phyloP scores from a whole-genome alignment of 495 filamentous ascomycete species.

The Recurvomyces mirabilis region DNA sequence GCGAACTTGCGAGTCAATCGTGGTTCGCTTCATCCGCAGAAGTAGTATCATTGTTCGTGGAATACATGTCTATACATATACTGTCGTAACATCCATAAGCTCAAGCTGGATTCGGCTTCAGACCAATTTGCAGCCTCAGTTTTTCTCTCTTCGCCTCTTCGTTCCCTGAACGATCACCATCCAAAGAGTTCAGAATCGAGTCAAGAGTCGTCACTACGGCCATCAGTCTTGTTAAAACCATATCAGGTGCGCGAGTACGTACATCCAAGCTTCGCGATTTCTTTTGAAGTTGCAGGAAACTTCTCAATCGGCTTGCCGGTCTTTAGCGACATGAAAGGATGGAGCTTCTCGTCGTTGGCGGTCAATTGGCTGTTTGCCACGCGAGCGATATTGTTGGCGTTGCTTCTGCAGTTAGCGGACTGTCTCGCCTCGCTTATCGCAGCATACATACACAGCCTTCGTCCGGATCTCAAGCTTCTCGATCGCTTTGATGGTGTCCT shows the following conservation, averaged over 20 bases:
- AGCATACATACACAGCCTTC: slow-evolving; percentile 14
- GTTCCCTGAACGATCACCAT: slow-evolving; percentile 17
- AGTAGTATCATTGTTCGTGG: no score
- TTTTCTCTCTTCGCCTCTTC: slow-evolving; percentile 16
- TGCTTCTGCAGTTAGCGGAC: slow-evolving; percentile 5
- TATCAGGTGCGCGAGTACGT: not conserved
- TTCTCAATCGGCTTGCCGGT: slow-evolving; percentile 21
- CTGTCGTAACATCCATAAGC: no score
- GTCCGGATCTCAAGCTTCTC: slow-evolving; percentile 18
- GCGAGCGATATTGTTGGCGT: slow-evolving; percentile 23
- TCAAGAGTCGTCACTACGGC: slow-evolving; percentile 12
- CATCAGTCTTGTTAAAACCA: not conserved
- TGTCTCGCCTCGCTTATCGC: not conserved
- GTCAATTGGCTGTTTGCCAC: slow-evolving; percentile 21
- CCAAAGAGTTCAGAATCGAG: slow-evolving; percentile 15
- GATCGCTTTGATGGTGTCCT: slow-evolving; percentile 9
- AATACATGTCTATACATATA: no score
- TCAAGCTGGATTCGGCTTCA: slow-evolving; percentile 21
- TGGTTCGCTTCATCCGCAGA: no score
- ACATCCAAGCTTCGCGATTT: slow-evolving; percentile 19
- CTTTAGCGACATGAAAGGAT: slow-evolving; percentile 17
- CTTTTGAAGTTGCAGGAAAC: slow-evolving; percentile 17
- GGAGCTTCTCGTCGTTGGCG: slow-evolving; percentile 18
- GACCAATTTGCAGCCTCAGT: slow-evolving; percentile 19
- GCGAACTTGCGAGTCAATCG: no score